These are phyloP conservation scores for Leonotis leonurus DNA, from an alignment of 257 asterid species.

Conservation along the genomic window DNA sequence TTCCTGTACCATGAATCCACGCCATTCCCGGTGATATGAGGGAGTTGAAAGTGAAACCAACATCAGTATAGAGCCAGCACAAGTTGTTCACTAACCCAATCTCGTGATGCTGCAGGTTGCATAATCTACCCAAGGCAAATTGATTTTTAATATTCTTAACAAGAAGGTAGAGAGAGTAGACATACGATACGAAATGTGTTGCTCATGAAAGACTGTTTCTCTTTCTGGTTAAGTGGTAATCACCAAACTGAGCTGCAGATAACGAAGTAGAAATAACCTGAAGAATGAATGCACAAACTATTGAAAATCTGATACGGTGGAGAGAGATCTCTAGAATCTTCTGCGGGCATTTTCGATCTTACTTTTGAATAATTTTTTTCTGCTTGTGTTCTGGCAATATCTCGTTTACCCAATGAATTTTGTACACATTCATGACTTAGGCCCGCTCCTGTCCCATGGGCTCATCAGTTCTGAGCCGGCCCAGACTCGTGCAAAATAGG, in stretches of 20 bases:
- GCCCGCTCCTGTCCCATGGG: no score
- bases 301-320: constrained; percentile 37
- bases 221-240: constrained; percentile 41
- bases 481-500: no score
- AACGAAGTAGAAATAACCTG: constrained; percentile 53
- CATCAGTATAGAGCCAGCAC: background rate
- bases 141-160: no score
- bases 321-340: constrained; percentile 32
- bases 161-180: background rate
- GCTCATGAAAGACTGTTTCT: constrained; percentile 45
- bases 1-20: background rate
- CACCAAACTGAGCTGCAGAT: constrained; percentile 42
- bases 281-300: constrained; percentile 69
- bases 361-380: constrained; percentile 27
- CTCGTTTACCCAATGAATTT: constrained; percentile 25
- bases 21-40: background rate
- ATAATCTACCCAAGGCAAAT: background rate
- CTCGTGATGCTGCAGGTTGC: background rate
- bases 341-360: constrained; percentile 21
- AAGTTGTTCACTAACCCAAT: background rate
- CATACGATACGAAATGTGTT: constrained; percentile 2
- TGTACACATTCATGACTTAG: no score
- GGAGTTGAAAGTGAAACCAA: background rate
- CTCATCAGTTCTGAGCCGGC: no score
- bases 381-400: constrained; percentile 20